Evolutionary conservation across 345 rosid species (phyloP).

Genomic region (Syzygium aqueum): DNA sequence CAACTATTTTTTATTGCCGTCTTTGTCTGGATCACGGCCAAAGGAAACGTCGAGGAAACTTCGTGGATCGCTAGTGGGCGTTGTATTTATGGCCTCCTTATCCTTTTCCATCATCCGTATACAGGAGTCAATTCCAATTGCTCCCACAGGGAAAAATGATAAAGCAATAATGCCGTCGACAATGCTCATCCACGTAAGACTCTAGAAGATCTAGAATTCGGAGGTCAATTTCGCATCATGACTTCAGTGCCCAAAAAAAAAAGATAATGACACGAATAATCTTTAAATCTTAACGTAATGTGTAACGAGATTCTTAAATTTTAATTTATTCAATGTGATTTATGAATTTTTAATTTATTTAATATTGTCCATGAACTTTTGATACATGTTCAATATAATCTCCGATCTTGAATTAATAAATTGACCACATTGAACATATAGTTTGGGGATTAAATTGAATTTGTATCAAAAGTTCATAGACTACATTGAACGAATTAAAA

Average conservation of each 20-base stretch:
- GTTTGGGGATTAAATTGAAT: too few relatives aligned
- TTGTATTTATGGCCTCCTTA: not conserved
- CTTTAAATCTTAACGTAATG: too few relatives aligned
- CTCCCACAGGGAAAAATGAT: not conserved
- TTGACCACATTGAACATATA: too few relatives aligned
- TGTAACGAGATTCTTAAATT: too few relatives aligned
- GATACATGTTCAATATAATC: too few relatives aligned
- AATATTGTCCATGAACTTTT: too few relatives aligned
- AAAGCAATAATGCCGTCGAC: not conserved
- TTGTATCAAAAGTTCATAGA: too few relatives aligned
- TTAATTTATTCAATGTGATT: too few relatives aligned
- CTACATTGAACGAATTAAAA: too few relatives aligned
- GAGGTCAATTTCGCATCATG: not conserved
- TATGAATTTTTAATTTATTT: too few relatives aligned
- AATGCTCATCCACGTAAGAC: not conserved
- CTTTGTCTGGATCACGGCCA: not conserved
- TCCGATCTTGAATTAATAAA: too few relatives aligned
- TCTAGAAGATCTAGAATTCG: not conserved
- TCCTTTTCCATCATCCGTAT: not conserved
- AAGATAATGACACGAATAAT: too few relatives aligned
- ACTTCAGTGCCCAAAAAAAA: not conserved
- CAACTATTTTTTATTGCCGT: not conserved
- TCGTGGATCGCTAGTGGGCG: not conserved
- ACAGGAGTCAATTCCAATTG: not conserved
- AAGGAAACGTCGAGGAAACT: slow-evolving; percentile 30